These are phyloP conservation scores for Coemansia sp. DNA, from an alignment of 192 early-diverging fungal species.

Conservation along the genomic window DNA sequence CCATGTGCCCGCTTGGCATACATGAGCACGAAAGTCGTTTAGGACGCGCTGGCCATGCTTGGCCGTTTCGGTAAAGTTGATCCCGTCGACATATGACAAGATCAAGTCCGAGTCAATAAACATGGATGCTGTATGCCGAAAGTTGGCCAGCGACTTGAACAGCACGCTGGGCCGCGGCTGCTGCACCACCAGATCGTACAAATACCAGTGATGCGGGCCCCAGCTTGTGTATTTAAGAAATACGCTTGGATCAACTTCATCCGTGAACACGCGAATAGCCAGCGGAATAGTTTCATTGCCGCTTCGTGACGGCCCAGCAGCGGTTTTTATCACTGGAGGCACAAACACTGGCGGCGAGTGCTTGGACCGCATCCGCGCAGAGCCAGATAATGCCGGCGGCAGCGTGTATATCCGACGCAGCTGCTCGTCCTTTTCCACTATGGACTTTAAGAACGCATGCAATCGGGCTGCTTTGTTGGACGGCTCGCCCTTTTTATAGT, in stretches of 20 bases:
- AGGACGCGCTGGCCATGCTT: slow-evolving; percentile 34
- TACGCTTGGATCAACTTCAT: slow-evolving; percentile 34
- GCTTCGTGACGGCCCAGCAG: slow-evolving; percentile 10
- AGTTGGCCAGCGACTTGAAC: slow-evolving; percentile 25
- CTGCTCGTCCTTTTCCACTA: slow-evolving; percentile 42
- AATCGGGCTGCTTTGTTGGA: slow-evolving; percentile 37
- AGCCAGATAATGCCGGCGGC: slow-evolving; percentile 5
- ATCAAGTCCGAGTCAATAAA: slow-evolving; percentile 46
- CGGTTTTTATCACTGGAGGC: slow-evolving; percentile 11
- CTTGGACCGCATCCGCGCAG: slow-evolving; percentile 1
- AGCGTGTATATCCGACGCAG: slow-evolving; percentile 33
- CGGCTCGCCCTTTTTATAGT: slow-evolving; percentile 25
- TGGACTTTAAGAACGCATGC: slow-evolving; percentile 36
- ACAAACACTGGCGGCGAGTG: slow-evolving; percentile 29
- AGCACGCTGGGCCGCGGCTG: slow-evolving; percentile 11
- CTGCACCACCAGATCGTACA: slow-evolving; percentile 26
- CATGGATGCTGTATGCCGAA: slow-evolving; percentile 40
- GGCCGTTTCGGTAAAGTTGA: slow-evolving; percentile 42
- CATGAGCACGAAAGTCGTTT: slow-evolving; percentile 44
- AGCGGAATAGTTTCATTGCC: slow-evolving; percentile 17
- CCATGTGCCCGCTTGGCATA: slow-evolving; percentile 46
- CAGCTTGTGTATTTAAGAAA: slow-evolving; percentile 33
- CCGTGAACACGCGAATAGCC: slow-evolving; percentile 24
- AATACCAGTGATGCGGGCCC: slow-evolving; percentile 33
- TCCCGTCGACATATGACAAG: slow-evolving; percentile 35